Evolutionary conservation across 768 basidiomycete species (phyloP), one percentile per base, ranked within the genome.

Genomic region (Hydnomerulius pinastri): DNA sequence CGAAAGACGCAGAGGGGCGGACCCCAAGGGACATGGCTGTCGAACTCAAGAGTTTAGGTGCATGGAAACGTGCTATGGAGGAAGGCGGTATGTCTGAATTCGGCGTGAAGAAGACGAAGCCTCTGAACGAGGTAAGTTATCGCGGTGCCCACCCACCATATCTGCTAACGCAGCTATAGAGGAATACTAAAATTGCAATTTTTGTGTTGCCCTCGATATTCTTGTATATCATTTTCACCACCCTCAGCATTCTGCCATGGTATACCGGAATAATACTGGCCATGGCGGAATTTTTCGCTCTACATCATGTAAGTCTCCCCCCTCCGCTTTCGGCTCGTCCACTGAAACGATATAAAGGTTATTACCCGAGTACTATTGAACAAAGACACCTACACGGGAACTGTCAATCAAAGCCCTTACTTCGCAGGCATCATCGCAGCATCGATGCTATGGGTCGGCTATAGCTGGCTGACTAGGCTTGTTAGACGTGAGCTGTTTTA

Each of bases 11-110:
- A 9, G 84, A 86, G 45, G 90, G 91, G 6, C 83, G 97, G 63
- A 95, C 93, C 1, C 84, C 96, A 41, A 77, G 87, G 52, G 97
- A 98, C 59, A 95, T 99, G 92, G 95, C 97, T 0, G 78, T 85
- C 11, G 93, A 97, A 68, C 75, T 98, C 39, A 97, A 97, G 71
- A 91, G 90, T 55, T 63, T 94, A 21, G 90, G 86, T 6, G 89
- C 96, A 2, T 98, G 89, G 86, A 88, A 86, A 64, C 81, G 87
- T 12, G 96, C 91, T 0, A 67, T 98, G 57, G 86, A 91, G 61
- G 94, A 97, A 61, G 90, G 90, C 13, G 92, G 91, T 0, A 78
- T 87, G 76, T 81, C 82, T 44, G 87, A 90, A 61, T 82, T 87
- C 45, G 92, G 91, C 1, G 68, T 82, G 30, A 80, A 80, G 59